Conservation (phyloP, 148 eudicot species). For the Fagopyrum esculentum region DNA sequence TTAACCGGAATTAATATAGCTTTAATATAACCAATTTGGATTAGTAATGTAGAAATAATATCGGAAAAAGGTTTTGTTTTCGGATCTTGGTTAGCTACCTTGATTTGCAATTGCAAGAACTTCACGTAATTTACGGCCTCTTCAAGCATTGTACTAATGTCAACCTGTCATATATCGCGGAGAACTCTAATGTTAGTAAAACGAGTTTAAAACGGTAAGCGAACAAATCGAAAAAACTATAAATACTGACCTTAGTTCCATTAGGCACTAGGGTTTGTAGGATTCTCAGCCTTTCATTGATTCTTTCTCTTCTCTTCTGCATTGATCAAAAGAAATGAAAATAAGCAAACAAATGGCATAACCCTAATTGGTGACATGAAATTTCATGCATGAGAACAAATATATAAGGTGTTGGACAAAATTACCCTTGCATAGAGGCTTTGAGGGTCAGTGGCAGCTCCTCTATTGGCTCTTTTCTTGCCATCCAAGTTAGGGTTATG, state of each 20-base stretch:
- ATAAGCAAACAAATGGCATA: not conserved
- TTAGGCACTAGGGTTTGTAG: slow-evolving; percentile 56
- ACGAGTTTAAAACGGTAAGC: not conserved
- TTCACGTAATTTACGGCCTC: slow-evolving; percentile 61
- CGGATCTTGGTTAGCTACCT: slow-evolving; percentile 6
- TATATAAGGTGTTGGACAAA: too few relatives aligned
- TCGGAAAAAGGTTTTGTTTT: not conserved
- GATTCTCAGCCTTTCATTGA: slow-evolving; percentile 45
- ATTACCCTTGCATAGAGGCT: slow-evolving; percentile 60
- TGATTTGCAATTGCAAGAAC: slow-evolving; percentile 52
- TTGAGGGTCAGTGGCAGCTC: slow-evolving; percentile 53
- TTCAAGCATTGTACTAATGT: slow-evolving; percentile 74
- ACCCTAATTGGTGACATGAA: not conserved
- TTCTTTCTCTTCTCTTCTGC: slow-evolving; percentile 55
- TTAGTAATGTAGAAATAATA: not conserved
- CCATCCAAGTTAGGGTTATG: slow-evolving; percentile 10
- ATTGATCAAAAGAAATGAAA: slow-evolving; percentile 7
- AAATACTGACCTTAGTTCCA: slow-evolving; percentile 45
- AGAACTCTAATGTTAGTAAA: not conserved
- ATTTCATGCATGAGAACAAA: not conserved
- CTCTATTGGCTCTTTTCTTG: slow-evolving; percentile 43
- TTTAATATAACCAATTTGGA: not conserved
- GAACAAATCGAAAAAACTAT: too few relatives aligned
- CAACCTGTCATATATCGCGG: slow-evolving; percentile 31
- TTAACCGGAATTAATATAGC: not conserved